phyloP scores from a whole-genome alignment of 2,329 filamentous ascomycete genomes.

The Diaporthe sp. region DNA sequence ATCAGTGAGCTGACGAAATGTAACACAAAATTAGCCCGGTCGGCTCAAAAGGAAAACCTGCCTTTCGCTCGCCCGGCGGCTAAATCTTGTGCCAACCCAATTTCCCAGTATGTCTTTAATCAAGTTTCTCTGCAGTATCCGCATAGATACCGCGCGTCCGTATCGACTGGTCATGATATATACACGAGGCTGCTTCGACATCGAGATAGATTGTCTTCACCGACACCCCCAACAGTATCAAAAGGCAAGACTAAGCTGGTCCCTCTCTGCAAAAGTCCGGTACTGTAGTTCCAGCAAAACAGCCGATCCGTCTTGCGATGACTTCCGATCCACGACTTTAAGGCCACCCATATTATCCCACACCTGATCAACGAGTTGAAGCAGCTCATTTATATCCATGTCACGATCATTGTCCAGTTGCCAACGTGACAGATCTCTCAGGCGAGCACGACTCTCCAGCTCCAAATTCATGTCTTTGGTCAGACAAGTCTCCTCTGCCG shows the following conservation, averaged over 20 bases:
- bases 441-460: background rate
- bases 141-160: background rate
- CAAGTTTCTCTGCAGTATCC: no score
- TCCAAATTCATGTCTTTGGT: conserved; percentile 13
- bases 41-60: background rate
- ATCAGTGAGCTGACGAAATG: background rate
- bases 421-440: conserved; percentile 45
- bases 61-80: background rate
- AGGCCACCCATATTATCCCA: conserved; percentile 46
- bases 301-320: conserved; percentile 32
- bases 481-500: conserved; percentile 46
- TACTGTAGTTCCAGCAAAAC: background rate
- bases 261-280: background rate
- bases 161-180: background rate
- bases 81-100: background rate
- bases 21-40: background rate
- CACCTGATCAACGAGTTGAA: conserved; percentile 47
- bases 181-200: background rate
- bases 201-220: background rate
- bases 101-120: background rate
- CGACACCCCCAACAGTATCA: background rate
- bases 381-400: conserved; percentile 49
- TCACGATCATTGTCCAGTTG: conserved; percentile 50
- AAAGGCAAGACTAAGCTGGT: background rate
- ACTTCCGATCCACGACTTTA: conserved; percentile 46